Conservation (phyloP, 805 yeast genomes). For the Ogataea thermomethanolica region DNA sequence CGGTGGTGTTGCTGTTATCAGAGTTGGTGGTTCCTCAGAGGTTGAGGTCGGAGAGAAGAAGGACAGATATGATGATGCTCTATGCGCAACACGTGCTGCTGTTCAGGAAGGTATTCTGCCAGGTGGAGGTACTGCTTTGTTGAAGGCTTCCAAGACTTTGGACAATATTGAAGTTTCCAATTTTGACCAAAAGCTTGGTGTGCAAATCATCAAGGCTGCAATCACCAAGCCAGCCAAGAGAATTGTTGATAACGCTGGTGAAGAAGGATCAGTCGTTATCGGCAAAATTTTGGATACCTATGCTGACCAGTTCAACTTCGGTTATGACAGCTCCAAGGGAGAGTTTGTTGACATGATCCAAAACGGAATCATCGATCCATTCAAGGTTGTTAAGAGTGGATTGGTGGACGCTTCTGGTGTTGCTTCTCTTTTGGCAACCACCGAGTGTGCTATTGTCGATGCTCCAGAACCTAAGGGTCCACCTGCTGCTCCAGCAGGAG, state of each 20-base stretch:
- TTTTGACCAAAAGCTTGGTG: constrained; percentile 96
- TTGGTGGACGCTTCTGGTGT: constrained; percentile 96
- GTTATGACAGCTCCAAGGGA: constrained; percentile 90
- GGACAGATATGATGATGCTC: constrained; percentile 97
- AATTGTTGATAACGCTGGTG: constrained; percentile 95
- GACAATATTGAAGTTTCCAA: constrained; percentile 70
- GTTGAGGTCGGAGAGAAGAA: constrained; percentile 99
- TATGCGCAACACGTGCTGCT: constrained; percentile 98
- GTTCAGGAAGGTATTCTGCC: constrained; percentile 98
- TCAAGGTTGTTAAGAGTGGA: constrained; percentile 96
- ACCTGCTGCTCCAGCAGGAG: constrained; percentile 55
- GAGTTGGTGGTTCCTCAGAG: constrained; percentile 96
- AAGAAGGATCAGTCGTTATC: constrained; percentile 94
- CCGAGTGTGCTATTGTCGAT: constrained; percentile 97
- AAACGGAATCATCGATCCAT: constrained; percentile 97
- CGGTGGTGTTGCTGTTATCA: constrained; percentile 97
- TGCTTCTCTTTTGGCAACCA: constrained; percentile 93
- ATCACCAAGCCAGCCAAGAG: constrained; percentile 93
- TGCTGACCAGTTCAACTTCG: constrained; percentile 76
- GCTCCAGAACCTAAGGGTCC: constrained; percentile 78
- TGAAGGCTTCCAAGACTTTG: constrained; percentile 81
- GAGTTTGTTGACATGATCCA: constrained; percentile 94
- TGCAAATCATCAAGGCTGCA: constrained; percentile 87
- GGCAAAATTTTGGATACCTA: constrained; percentile 70
- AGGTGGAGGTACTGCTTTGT: constrained; percentile 98